Percentiles rank a stretch among this genome's conserved stretches.
phyloP scores from a whole-genome alignment of 2,329 filamentous ascomycete species.

The Calonectria multiphialidica region DNA sequence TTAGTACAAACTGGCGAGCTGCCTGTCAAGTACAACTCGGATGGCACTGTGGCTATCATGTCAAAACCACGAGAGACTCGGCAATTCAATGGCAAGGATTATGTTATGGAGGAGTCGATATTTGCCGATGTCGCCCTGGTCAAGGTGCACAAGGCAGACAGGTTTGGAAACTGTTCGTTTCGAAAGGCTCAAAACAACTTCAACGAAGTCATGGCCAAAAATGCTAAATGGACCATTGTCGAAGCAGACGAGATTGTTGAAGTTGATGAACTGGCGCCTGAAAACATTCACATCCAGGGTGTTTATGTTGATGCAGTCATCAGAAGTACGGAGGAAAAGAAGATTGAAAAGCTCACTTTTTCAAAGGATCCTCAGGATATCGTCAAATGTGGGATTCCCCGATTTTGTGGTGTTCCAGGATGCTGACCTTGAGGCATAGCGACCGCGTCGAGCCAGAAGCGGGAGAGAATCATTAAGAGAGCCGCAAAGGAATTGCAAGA shows the following conservation, averaged over 20 bases:
- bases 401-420: rapidly evolving
- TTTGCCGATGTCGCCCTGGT: not conserved
- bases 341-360: not conserved
- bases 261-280: not conserved
- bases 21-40: not conserved
- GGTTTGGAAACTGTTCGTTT: not conserved
- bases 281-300: not conserved
- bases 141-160: not conserved
- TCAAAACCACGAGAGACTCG: not conserved
- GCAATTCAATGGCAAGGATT: not conserved
- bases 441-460: not conserved
- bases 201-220: not conserved
- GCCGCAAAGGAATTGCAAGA: not conserved
- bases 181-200: not conserved
- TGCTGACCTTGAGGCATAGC: not conserved
- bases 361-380: not conserved
- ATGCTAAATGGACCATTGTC: not conserved
- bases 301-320: not conserved
- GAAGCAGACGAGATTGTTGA: not conserved
- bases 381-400: not conserved
- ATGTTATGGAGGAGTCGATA: constrained; percentile 1
- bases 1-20: not conserved
- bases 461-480: not conserved
- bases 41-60: not conserved
- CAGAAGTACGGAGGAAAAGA: not conserved